These are phyloP conservation scores for Marasmius fiardii DNA, from an alignment of 1,284 basidiomycete species.

Conservation along the genomic window DNA sequence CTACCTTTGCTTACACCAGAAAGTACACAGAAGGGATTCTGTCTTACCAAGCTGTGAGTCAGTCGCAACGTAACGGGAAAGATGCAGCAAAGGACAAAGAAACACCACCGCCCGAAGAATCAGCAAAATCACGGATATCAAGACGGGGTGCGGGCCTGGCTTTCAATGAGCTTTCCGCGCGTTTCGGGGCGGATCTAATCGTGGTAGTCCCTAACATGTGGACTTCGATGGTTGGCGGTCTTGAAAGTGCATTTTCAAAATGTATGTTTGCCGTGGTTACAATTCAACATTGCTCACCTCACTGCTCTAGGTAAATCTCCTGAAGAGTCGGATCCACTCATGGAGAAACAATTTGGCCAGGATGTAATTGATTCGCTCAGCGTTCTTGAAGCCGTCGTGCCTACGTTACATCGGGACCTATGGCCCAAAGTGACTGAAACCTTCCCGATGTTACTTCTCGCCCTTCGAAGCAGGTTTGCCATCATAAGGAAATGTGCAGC, in stretches of 20 bases:
- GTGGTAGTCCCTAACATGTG: constrained; percentile 88
- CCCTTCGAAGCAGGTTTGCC: constrained; percentile 81
- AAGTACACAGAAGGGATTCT: constrained; percentile 72
- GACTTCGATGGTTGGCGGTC: constrained; percentile 84
- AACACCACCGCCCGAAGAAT: constrained; percentile 42
- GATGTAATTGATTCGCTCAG: constrained; percentile 93
- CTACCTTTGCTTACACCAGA: constrained; percentile 76
- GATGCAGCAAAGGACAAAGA: constrained; percentile 29
- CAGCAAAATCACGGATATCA: constrained; percentile 56
- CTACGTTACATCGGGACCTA: constrained; percentile 71
- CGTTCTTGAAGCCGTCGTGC: constrained; percentile 80
- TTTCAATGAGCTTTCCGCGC: constrained; percentile 73
- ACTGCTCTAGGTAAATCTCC: constrained; percentile 39
- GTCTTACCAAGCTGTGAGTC: constrained; percentile 49
- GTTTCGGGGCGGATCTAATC: constrained; percentile 77
- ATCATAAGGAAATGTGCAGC: constrained; percentile 90
- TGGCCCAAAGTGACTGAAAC: constrained; percentile 69
- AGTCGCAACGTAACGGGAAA: constrained; percentile 37
- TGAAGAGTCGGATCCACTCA: constrained; percentile 54
- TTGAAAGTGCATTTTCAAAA: constrained; percentile 65
- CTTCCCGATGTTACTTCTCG: constrained; percentile 75
- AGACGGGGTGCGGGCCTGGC: constrained; percentile 85
- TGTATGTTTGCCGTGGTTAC: constrained; percentile 39
- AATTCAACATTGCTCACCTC: constrained; percentile 6
- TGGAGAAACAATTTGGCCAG: constrained; percentile 79